Percentiles rank a stretch among this genome's conserved stretches.
Conservation (phyloP, 345 rosid species). For the Linum trigynum region DNA sequence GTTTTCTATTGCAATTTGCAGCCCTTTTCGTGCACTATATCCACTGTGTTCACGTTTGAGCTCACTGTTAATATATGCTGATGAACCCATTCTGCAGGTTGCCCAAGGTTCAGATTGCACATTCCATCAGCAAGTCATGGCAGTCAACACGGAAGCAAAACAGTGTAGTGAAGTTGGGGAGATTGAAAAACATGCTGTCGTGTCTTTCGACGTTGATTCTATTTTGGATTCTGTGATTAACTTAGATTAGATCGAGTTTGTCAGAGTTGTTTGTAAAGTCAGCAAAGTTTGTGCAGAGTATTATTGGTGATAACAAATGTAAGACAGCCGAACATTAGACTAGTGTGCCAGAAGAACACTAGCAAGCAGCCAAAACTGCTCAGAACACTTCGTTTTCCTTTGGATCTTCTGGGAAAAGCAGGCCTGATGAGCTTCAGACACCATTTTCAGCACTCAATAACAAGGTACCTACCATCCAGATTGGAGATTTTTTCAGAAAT, state of each 20-base stretch:
- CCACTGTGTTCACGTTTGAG: neutral
- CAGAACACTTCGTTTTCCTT: too few relatives aligned
- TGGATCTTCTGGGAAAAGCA: too few relatives aligned
- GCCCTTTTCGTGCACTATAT: neutral
- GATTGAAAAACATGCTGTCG: conserved; percentile 34
- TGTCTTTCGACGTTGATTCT: conserved; percentile 42
- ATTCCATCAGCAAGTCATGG: conserved; percentile 41
- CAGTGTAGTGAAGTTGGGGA: conserved; percentile 43
- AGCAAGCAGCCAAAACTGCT: too few relatives aligned
- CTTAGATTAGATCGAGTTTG: conserved; percentile 1
- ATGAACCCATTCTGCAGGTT: conserved; percentile 41
- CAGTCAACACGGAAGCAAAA: conserved; percentile 32
- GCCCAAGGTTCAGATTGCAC: conserved; percentile 44
- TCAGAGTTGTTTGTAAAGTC: neutral
- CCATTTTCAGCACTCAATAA: too few relatives aligned
- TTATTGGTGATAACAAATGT: neutral
- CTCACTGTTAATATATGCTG: neutral
- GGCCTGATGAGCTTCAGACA: too few relatives aligned
- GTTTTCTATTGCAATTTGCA: neutral
- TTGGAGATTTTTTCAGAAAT: too few relatives aligned
- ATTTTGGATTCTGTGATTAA: conserved; percentile 5
- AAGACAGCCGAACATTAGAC: too few relatives aligned
- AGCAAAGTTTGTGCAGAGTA: too few relatives aligned
- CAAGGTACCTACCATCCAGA: too few relatives aligned
- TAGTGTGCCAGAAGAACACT: too few relatives aligned